phyloP scores from a whole-genome alignment of 2,329 filamentous ascomycete species.

The Penicillium sp. region DNA sequence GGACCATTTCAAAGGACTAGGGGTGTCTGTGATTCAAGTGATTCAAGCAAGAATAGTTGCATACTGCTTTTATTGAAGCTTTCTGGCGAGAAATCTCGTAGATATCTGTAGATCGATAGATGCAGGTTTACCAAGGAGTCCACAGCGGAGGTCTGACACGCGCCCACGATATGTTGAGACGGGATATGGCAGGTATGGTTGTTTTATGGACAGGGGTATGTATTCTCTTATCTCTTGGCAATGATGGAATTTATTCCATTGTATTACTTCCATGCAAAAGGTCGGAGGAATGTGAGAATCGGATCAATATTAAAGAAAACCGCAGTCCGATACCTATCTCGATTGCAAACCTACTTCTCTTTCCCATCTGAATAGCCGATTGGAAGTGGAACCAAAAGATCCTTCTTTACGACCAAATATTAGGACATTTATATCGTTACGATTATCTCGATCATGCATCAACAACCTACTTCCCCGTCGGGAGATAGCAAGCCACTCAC shows the following conservation, averaged over 20 bases:
- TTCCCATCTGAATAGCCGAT: neutral
- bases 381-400: neutral
- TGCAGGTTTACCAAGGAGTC: neutral
- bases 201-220: slow-evolving; percentile 2
- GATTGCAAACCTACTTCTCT: neutral
- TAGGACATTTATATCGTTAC: neutral
- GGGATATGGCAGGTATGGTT: slow-evolving; percentile 1
- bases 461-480: neutral
- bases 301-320: slow-evolving; percentile 3
- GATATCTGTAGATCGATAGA: neutral
- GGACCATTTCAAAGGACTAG: neutral
- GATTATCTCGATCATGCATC: slow-evolving; percentile 1
- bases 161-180: slow-evolving; percentile 1
- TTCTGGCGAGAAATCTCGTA: neutral
- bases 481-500: neutral
- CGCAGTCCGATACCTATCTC: neutral
- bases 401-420: neutral
- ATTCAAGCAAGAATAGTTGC: neutral
- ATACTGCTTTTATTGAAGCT: neutral
- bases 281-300: slow-evolving; percentile 14
- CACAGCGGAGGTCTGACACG: neutral
- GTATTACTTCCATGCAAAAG: neutral
- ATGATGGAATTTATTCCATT: neutral
- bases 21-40: too few species aligned
- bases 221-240: slow-evolving; percentile 11